A percentile compares a stretch with the other conserved stretches of the same genome.
Evolutionary conservation across 495 filamentous ascomycete species (phyloP).

Genomic region (Penicillium coffeae): DNA sequence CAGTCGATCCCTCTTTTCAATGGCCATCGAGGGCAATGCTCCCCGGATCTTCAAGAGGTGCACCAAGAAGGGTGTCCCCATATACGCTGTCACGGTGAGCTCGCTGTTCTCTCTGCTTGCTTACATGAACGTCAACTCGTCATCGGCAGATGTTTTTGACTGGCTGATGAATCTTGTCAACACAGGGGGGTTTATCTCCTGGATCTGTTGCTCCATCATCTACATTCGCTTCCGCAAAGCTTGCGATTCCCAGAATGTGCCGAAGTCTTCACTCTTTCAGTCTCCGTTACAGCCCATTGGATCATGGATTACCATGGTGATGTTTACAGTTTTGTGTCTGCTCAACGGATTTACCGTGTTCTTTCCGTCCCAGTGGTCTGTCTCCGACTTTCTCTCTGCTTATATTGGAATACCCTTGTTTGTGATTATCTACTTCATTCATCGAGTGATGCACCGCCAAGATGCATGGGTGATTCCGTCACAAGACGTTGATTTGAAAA

Average conservation of each 20-base stretch:
- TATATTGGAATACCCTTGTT: constrained; percentile 63
- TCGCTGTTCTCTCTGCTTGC: constrained; percentile 32
- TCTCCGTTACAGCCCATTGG: constrained; percentile 52
- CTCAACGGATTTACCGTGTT: constrained; percentile 65
- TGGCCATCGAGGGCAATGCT: constrained; percentile 51
- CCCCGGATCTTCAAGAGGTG: constrained; percentile 47
- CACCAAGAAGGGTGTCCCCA: constrained; percentile 48
- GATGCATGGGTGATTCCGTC: constrained; percentile 53
- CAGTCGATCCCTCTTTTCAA: constrained; percentile 59
- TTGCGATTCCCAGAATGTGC: constrained; percentile 43
- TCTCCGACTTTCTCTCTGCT: constrained; percentile 53
- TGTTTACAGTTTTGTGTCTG: constrained; percentile 48
- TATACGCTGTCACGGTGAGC: constrained; percentile 35
- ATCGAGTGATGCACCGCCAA: constrained; percentile 40
- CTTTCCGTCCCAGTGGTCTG: constrained; percentile 52
- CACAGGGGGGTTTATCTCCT: constrained; percentile 57
- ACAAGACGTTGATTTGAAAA: constrained; percentile 54
- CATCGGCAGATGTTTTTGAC: constrained; percentile 37
- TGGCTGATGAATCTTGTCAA: constrained; percentile 63
- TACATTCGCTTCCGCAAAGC: constrained; percentile 61
- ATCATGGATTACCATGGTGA: constrained; percentile 44
- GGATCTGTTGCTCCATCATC: constrained; percentile 57
- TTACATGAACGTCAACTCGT: constrained; percentile 34
- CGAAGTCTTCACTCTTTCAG: constrained; percentile 46
- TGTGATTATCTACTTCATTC: constrained; percentile 51